Conservation (phyloP, 805 yeast species). For the Schizosaccharomyces osmophilus region DNA sequence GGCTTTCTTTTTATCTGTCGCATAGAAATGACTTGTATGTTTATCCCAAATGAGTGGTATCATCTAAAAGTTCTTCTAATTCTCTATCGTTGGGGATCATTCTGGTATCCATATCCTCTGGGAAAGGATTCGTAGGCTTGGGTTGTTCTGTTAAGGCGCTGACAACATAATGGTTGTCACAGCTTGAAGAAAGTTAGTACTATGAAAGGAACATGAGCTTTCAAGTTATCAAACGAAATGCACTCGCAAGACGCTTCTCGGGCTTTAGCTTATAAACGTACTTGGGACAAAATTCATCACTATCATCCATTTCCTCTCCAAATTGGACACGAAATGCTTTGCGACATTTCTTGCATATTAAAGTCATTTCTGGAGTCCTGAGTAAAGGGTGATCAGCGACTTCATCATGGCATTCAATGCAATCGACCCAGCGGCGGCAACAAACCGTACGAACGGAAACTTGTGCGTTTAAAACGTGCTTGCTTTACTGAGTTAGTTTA, state of each 20-base stretch:
- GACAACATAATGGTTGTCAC: background rate
- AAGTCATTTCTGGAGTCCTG: slow-evolving; percentile 13
- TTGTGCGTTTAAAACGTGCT: slow-evolving; percentile 14
- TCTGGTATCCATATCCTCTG: background rate
- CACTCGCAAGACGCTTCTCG: background rate
- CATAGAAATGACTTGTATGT: no score
- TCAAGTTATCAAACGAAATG: background rate
- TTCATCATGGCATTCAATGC: slow-evolving; percentile 14
- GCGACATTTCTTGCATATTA: slow-evolving; percentile 14
- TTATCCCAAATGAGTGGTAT: background rate
- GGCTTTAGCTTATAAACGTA: slow-evolving; percentile 13
- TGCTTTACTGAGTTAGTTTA: slow-evolving; percentile 9
- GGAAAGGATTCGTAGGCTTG: background rate
- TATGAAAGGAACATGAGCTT: background rate
- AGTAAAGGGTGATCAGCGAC: slow-evolving; percentile 12
- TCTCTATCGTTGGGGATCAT: background rate
- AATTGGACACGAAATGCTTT: slow-evolving; percentile 14
- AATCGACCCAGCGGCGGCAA: slow-evolving; percentile 13
- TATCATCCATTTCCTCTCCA: slow-evolving; percentile 10
- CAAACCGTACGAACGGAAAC: slow-evolving; percentile 13
- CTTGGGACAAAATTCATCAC: slow-evolving; percentile 15
- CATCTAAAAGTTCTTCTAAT: background rate
- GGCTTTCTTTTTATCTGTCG: no score
- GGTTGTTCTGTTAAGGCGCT: background rate
- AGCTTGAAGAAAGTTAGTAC: background rate